Evolutionary conservation across 2,329 filamentous ascomycete species (phyloP), one percentile per base, ranked within the genome.

Genomic region (Penicillium freii): DNA sequence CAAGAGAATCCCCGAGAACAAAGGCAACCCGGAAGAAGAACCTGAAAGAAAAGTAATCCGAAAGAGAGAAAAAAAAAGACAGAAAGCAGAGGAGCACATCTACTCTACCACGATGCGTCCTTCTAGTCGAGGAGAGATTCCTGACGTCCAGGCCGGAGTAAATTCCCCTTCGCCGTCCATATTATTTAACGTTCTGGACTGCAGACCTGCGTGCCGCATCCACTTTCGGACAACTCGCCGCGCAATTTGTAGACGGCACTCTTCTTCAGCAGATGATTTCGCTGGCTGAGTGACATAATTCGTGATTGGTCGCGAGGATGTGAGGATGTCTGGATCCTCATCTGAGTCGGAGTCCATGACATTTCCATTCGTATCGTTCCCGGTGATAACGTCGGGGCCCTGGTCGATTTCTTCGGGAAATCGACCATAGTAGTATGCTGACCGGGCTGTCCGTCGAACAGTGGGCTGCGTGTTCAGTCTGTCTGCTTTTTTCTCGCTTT

Each of bases 81-180:
- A 29, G 13, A 36, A 40, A 4, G 3, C 1, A 39, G 9, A 56
- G 23, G 29, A 51, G 40, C 19, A 25, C 44, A 11, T 29, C 23
- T 52, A 63, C 29, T 66, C 71, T 48, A 69, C 62, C 10, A 73
- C 66, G 54, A 96, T 95, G 47, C 91, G 83, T 1, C 90, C 91
- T 71, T 96, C 91, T 9, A 93, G 60, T 56, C 83, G 82, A 0
- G 92, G 92, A 54, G 87, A 85, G 71, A 96, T 92, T 1, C 90
- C 88, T 60, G 84, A 85, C 9, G 90, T 93, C 91, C 91, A 96
- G 62, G 87, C 82, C 2, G 83, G 81, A 38, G 77, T 77, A 33
- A 88, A 85, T 50, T 86, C 82, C 59, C 78, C 81, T 50, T 85
- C 79, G 56, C 81, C 80, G 58, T 90, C 81, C 17, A 82, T 71